phyloP scores from a whole-genome alignment of 331 rosid genomes.

The Erythrophleum ivorense region DNA sequence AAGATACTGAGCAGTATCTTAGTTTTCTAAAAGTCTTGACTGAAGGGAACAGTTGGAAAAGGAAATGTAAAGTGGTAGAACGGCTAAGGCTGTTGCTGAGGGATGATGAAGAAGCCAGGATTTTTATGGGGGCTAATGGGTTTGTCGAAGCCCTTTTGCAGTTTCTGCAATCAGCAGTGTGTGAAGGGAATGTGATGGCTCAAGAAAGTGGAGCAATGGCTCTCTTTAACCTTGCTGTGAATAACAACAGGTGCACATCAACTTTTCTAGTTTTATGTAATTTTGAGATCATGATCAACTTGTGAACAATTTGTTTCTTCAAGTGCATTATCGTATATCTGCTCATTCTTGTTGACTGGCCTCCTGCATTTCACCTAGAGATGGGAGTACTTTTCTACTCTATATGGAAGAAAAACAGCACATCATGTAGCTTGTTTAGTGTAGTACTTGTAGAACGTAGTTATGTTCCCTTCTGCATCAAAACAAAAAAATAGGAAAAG shows the following conservation, averaged over 20 bases:
- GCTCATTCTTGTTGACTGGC: slow-evolving; percentile 5
- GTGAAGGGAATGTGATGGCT: slow-evolving; percentile 62
- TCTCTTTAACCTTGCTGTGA: slow-evolving; percentile 93
- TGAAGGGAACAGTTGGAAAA: slow-evolving; percentile 60
- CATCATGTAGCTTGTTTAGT: neutral
- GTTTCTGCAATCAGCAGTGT: slow-evolving; percentile 69
- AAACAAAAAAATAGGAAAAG: neutral
- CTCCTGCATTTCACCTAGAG: neutral
- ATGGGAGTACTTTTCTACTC: neutral
- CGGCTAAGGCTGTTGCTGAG: slow-evolving; percentile 73
- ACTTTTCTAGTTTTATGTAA: slow-evolving; percentile 10
- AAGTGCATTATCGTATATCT: neutral
- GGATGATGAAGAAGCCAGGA: slow-evolving; percentile 93
- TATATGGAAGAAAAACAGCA: neutral
- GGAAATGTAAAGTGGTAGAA: slow-evolving; percentile 81
- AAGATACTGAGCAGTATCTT: slow-evolving; percentile 59
- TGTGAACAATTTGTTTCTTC: neutral
- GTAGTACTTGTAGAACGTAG: neutral
- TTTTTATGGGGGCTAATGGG: slow-evolving; percentile 93
- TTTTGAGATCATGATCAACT: neutral
- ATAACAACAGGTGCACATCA: slow-evolving; percentile 74
- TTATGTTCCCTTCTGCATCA: neutral
- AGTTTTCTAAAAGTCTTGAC: slow-evolving; percentile 65
- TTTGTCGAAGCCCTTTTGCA: slow-evolving; percentile 82
- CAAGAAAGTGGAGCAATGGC: slow-evolving; percentile 99